phyloP scores from a whole-genome alignment of 1,284 basidiomycete genomes.

The Microbotryum scabiosae region DNA sequence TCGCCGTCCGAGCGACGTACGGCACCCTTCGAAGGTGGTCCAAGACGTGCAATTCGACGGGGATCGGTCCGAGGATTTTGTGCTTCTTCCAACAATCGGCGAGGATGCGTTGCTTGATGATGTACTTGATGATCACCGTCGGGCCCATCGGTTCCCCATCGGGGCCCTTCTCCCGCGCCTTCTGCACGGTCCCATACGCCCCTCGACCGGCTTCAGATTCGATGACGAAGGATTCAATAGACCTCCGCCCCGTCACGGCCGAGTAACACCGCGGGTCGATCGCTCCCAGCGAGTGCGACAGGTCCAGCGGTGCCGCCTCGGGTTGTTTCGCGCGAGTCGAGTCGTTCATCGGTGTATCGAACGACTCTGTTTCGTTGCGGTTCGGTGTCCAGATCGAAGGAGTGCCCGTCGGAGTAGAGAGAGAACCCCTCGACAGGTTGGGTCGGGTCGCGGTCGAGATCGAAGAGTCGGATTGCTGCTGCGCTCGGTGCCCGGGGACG shows the following conservation, averaged over 20 bases:
- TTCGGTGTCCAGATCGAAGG: slow-evolving; percentile 1
- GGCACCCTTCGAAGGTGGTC: slow-evolving; percentile 65
- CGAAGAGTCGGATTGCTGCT: slow-evolving; percentile 6
- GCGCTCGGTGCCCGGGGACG: slow-evolving; percentile 15
- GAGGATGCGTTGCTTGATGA: slow-evolving; percentile 95
- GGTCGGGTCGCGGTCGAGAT: slow-evolving; percentile 7
- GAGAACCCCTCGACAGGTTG: slow-evolving; percentile 23
- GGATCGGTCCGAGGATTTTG: slow-evolving; percentile 87
- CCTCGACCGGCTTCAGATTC: slow-evolving; percentile 81
- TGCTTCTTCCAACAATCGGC: slow-evolving; percentile 99
- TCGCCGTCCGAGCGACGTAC: slow-evolving; percentile 51
- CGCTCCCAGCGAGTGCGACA: slow-evolving; percentile 26
- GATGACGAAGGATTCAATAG: slow-evolving; percentile 69
- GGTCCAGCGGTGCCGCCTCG: neutral
- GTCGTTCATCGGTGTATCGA: neutral
- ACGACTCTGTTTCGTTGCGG: neutral
- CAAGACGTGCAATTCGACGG: slow-evolving; percentile 98
- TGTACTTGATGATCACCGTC: slow-evolving; percentile 84
- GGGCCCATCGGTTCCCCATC: slow-evolving; percentile 63
- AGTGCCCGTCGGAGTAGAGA: slow-evolving; percentile 20
- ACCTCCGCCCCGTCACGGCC: slow-evolving; percentile 39
- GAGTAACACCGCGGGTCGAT: slow-evolving; percentile 32
- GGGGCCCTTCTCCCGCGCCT: slow-evolving; percentile 65
- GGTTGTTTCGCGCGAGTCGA: neutral
- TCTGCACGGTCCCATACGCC: slow-evolving; percentile 94